A percentile compares a stretch with the other conserved stretches of the same genome.
phyloP scores from a whole-genome alignment of 768 basidiomycete species.

The Pulveroboletus frians region DNA sequence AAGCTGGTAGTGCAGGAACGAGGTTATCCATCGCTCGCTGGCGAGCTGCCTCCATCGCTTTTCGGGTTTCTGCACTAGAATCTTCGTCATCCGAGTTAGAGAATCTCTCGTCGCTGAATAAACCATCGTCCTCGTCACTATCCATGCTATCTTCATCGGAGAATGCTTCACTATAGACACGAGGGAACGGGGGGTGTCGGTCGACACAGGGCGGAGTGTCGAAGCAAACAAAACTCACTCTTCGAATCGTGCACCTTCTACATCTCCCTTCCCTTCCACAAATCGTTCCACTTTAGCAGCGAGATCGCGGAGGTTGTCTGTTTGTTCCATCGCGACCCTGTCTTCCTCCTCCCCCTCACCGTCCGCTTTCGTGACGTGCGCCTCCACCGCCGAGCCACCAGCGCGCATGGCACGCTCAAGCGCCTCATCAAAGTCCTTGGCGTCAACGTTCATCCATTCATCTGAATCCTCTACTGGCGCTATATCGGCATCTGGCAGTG shows the following conservation, averaged over 20 bases:
- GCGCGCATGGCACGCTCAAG: constrained; percentile 41
- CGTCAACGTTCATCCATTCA: constrained; percentile 81
- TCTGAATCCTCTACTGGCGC: constrained; percentile 62
- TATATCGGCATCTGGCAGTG: constrained; percentile 12
- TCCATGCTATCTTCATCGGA: constrained; percentile 55
- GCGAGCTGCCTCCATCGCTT: constrained; percentile 36
- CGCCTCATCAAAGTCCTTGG: constrained; percentile 69
- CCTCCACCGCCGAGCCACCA: constrained; percentile 10
- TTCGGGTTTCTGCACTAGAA: constrained; percentile 29
- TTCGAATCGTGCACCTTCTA: constrained; percentile 85
- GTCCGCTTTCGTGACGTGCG: constrained; percentile 50
- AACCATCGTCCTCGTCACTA: constrained; percentile 28
- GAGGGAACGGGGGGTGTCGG: neutral
- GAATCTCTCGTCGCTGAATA: constrained; percentile 38
- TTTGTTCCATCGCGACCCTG: constrained; percentile 56
- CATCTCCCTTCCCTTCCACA: constrained; percentile 81
- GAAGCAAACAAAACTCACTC: constrained; percentile 56
- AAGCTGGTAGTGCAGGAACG: constrained; percentile 71
- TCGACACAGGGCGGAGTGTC: neutral
- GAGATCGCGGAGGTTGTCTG: constrained; percentile 63
- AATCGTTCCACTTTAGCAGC: constrained; percentile 87
- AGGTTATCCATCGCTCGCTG: constrained; percentile 72
- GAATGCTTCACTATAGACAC: constrained; percentile 48
- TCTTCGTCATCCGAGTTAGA: constrained; percentile 43
- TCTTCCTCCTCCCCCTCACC: constrained; percentile 31